Conservation (phyloP, 805 yeast genomes). For the Pichia eremophila region DNA sequence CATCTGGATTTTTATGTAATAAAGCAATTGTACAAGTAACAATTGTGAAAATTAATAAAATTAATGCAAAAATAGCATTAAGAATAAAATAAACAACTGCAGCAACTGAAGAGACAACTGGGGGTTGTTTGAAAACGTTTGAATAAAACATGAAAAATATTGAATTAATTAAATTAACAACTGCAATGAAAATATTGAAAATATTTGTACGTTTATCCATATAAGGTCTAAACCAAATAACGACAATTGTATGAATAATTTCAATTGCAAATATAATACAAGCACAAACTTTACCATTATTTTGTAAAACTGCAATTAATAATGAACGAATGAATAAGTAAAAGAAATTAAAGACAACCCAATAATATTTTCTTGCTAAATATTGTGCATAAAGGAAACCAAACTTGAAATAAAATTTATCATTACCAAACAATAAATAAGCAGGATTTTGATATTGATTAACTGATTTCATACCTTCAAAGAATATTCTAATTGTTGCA, state of each 20-base stretch:
- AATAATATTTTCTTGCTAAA: slow-evolving; percentile 80
- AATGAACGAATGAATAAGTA: slow-evolving; percentile 69
- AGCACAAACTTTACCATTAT: slow-evolving; percentile 73
- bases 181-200: slow-evolving; percentile 81
- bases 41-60: slow-evolving; percentile 75
- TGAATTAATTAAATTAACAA: slow-evolving; percentile 73
- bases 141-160: slow-evolving; percentile 85
- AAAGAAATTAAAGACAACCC: slow-evolving; percentile 53
- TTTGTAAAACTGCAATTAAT: slow-evolving; percentile 80
- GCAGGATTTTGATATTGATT: slow-evolving; percentile 84
- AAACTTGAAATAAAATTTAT: slow-evolving; percentile 68
- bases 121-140: slow-evolving; percentile 72
- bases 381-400: slow-evolving; percentile 91
- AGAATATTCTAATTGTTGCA: slow-evolving; percentile 66
- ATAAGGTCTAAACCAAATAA: slow-evolving; percentile 75
- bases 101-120: slow-evolving; percentile 82
- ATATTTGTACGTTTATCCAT: slow-evolving; percentile 92
- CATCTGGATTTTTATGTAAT: slow-evolving; percentile 85
- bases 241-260: slow-evolving; percentile 50
- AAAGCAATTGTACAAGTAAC: slow-evolving; percentile 81
- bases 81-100: slow-evolving; percentile 83
- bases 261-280: slow-evolving; percentile 70
- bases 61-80: slow-evolving; percentile 81
- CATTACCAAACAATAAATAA: slow-evolving; percentile 78
- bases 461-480: slow-evolving; percentile 65